Conservation (phyloP, 139 green algal species). For the Trebouxia sp. region DNA sequence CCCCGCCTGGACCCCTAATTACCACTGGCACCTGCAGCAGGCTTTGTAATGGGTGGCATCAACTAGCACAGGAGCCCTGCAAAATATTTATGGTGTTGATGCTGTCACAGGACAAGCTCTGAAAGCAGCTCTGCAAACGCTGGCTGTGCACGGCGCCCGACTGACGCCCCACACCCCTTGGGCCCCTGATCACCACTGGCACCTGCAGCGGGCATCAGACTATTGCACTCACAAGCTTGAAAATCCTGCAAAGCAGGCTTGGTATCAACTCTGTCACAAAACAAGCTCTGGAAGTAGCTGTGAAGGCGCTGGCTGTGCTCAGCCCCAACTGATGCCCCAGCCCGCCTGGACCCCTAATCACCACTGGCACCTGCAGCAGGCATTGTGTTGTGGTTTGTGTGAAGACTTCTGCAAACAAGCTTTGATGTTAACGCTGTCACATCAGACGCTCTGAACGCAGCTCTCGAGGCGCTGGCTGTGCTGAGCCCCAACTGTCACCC, state of each 20-base stretch:
- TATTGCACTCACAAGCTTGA: slow-evolving; percentile 61
- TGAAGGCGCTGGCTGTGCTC: slow-evolving; percentile 96
- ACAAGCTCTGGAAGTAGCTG: slow-evolving; percentile 96
- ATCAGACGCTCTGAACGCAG: slow-evolving; percentile 86
- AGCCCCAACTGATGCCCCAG: slow-evolving; percentile 90
- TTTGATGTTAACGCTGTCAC: not conserved
- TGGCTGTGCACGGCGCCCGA: slow-evolving; percentile 95
- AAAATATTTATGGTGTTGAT: too few species aligned
- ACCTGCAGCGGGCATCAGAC: slow-evolving; percentile 46
- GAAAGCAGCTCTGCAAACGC: slow-evolving; percentile 96
- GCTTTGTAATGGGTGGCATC: too few species aligned
- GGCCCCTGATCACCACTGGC: slow-evolving; percentile 84
- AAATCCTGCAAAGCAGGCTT: slow-evolving; percentile 91
- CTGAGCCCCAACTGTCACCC: slow-evolving; percentile 95
- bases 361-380: slow-evolving; percentile 71
- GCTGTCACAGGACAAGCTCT: slow-evolving; percentile 90
- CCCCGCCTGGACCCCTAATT: slow-evolving; percentile 84
- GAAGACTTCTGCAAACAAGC: not conserved
- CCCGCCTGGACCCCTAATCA: slow-evolving; percentile 83
- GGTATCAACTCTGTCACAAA: too few species aligned
- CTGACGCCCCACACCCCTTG: slow-evolving; percentile 87
- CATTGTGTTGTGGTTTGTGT: not conserved
- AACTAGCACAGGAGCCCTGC: too few species aligned
- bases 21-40: too few species aligned
- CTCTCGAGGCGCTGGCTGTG: slow-evolving; percentile 95